Evolutionary conservation across 2,329 filamentous ascomycete genomes (phyloP), one percentile per base, ranked within the genome.

Genomic region (Aspergillus sp.): DNA sequence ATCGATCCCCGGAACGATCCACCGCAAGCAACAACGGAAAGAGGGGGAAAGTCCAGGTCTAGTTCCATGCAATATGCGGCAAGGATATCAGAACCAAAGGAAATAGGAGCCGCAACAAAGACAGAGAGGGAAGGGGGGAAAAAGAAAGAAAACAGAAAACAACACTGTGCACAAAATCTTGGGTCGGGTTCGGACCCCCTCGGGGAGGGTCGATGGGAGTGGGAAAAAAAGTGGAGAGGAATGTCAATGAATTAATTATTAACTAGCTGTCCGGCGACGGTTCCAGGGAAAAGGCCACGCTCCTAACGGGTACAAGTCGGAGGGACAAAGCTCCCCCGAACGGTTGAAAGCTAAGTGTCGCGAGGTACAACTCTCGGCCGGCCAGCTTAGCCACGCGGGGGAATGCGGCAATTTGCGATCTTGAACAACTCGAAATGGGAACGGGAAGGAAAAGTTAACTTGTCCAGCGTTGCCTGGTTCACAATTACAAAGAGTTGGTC

Each of bases 81-180:
- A 54, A 56, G 49, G 56, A 52, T 60, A 58, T 60, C 55, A 49
- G 49, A 57, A 56, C 53, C 18, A 22, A 52, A 53, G 55, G 31
- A 45, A 24, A 31, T 49, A 60, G 60, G 58, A 60, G 58, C 60
- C 60, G 55, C 60, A 62, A 59, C 49, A 56, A 59, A 42, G 49
- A 42, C 45, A 47, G 45, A 18, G 5, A 42, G 22, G 39, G 42
- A 9, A 10, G 22, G 22, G 36, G 49, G 31, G 52, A 46, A 14
- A 45, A 42, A 55, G 31, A 47, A 47, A 47, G 20, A 20, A 20
- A 20, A 20, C 20, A 20, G 20, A 55, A 58, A 57, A 22, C 22
- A 53, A 56, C 45, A 56, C 45, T 55, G 60, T 56, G 57, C 31
- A 45, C 47, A 49, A 51, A 56, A n/a, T 11, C 26, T 22, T 47